Evolutionary conservation across 805 yeast genomes (phyloP).

Genomic region (Lipomyces oligophaga): DNA sequence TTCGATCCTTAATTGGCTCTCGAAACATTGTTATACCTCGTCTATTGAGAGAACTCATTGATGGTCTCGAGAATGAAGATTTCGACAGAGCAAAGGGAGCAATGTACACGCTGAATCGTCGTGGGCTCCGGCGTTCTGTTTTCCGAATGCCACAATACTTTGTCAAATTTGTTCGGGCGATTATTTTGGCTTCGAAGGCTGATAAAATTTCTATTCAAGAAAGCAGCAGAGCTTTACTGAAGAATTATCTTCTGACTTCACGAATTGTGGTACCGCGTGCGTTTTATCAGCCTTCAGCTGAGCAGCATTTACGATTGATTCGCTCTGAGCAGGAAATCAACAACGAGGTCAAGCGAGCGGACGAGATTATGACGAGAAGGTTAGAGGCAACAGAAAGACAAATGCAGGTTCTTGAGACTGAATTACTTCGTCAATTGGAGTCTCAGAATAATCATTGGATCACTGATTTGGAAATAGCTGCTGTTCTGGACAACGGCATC

Average conservation of each 20-base stretch:
- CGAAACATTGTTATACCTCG: conserved; percentile 52
- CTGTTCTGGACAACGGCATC: conserved; percentile 9
- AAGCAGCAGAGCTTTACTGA: conserved; percentile 11
- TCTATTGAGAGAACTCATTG: conserved; percentile 48
- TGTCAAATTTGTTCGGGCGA: conserved; percentile 9
- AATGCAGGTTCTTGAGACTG: conserved; percentile 11
- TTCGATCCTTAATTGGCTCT: conserved; percentile 66
- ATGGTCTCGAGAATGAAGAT: conserved; percentile 49
- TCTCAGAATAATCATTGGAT: conserved; percentile 21
- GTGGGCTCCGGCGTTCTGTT: conserved; percentile 17
- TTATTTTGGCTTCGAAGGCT: conserved; percentile 16
- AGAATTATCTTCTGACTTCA: conserved; percentile 3
- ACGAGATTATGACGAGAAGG: conserved; percentile 22
- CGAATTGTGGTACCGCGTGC: conserved; percentile 1
- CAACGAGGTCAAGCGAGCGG: conserved; percentile 19
- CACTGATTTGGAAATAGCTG: conserved; percentile 3
- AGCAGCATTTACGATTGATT: conserved; percentile 15
- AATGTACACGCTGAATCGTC: conserved; percentile 16
- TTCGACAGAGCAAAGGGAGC: conserved; percentile 61
- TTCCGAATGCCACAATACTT: conserved; percentile 14
- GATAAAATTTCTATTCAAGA: conserved; percentile 24
- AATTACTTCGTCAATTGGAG: conserved; percentile 14
- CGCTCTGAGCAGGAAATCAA: conserved; percentile 26
- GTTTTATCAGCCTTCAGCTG: conserved; percentile 6
- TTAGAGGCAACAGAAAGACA: conserved; percentile 15